Conservation (phyloP, 176 grass and related monocot genomes). For the Urochloa ruziziensis region DNA sequence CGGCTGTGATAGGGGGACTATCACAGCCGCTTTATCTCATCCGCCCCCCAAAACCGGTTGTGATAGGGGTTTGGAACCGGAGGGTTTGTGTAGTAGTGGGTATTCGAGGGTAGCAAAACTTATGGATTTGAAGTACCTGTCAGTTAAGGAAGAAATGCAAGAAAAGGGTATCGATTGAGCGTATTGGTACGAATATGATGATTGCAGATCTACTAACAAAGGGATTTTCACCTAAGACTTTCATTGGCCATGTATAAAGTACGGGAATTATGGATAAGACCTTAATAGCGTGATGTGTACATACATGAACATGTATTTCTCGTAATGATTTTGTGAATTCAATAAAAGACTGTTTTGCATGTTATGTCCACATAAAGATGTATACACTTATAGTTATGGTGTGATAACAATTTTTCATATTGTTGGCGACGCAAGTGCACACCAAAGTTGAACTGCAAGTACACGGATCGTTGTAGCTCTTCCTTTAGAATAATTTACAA, state of each 20-base stretch:
- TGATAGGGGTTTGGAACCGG: too few species aligned
- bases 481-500: too few species aligned
- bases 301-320: neutral
- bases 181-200: neutral
- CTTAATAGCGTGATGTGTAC: neutral
- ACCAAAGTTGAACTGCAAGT: too few species aligned
- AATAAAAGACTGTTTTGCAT: neutral
- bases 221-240: neutral
- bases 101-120: constrained; percentile 2
- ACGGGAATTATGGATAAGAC: neutral
- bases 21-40: too few species aligned
- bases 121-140: constrained; percentile 7
- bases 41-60: too few species aligned
- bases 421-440: too few species aligned
- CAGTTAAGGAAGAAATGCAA: constrained; percentile 10
- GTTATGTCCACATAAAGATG: neutral
- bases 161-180: neutral
- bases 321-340: neutral
- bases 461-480: too few species aligned
- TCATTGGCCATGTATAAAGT: neutral
- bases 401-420: neutral
- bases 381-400: neutral
- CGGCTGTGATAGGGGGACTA: too few species aligned
- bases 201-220: neutral
- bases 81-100: too few species aligned